Evolutionary conservation across 306 rosid species (phyloP), one percentile per base, ranked within the genome.

Genomic region (Phaseolus lunatus): DNA sequence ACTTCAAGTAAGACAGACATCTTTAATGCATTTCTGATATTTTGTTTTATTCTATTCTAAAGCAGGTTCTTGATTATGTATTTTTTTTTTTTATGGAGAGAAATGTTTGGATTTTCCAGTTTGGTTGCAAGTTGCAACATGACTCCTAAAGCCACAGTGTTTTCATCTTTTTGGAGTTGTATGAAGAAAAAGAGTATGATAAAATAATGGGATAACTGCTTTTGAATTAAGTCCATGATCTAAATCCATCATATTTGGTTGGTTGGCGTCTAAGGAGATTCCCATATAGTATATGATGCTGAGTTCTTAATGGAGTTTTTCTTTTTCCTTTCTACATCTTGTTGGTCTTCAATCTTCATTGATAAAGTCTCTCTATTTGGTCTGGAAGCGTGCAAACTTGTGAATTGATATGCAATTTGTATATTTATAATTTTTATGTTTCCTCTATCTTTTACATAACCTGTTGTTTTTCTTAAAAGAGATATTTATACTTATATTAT

Each of bases 1-100:
- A 81, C 98, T 96, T 82, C 93, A 91, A 90, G 99, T 96, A 80
- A 77, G 85, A 80, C 43, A 77, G 84, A 76, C 48, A 75, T 73
- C 20, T 64, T 76, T 77, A 27, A 33, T 81, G 27, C 75, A 61
- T 73, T 70, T 73, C 69, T 52, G 14, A 22, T 66, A 19, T 59
- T 78, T 6, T 49, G 48, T 31, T 73, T 47, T 65, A 23, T 62
- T 48, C 16, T 27, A 22, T 77, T 76, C 44, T 24, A 16, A 54
- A 68, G 33, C 47, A 52, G 76, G 45, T 47, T 52, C 29, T 35
- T 52, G 15, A 23, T n/a, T 0, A 27, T 64, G 44, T 64, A 27
- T 33, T 58, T 16, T 41, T 5, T 33, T 53, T 49, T 26, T 64
- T 10, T 59, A 31, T 24, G 66, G 50, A 77, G 79, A 29, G 6